These are phyloP conservation scores for Tympanopsis confertula DNA, from an alignment of 2,329 filamentous ascomycete species.

Conservation along the genomic window DNA sequence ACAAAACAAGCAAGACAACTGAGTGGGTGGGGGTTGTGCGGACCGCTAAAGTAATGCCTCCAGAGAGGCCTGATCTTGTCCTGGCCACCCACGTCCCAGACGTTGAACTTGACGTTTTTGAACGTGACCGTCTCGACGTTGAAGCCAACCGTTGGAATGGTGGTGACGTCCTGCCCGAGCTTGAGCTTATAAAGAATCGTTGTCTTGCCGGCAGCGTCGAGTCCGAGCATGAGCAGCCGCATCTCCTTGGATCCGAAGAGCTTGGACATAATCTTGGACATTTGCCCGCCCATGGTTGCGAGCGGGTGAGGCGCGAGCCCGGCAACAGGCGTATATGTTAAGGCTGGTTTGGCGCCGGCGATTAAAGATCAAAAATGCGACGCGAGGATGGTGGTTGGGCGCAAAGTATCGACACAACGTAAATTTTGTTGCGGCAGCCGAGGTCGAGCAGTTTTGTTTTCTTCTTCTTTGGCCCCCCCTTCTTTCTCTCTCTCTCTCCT, in stretches of 20 bases:
- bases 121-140: constrained; percentile 98
- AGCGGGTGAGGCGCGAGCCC: not conserved
- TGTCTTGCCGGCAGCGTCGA: constrained; percentile 96
- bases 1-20: not conserved
- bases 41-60: constrained; percentile 73
- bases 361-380: not conserved
- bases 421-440: not conserved
- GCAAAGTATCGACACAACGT: not conserved
- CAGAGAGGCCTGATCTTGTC: constrained; percentile 97
- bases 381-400: not conserved
- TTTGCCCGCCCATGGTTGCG: constrained; percentile 73
- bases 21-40: not conserved
- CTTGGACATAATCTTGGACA: constrained; percentile 96
- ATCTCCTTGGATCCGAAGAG: constrained; percentile 94
- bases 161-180: constrained; percentile 94
- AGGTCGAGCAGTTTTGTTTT: too few species aligned
- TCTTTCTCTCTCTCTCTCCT: too few species aligned
- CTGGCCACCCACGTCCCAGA: constrained; percentile 97
- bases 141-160: constrained; percentile 95
- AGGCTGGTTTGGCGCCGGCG: not conserved
- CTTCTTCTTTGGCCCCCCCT: too few species aligned
- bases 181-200: constrained; percentile 99
- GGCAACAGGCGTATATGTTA: too few species aligned
- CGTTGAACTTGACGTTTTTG: constrained; percentile 99
- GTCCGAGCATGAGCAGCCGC: constrained; percentile 92